phyloP scores from a whole-genome alignment of 768 basidiomycete species.

The Boletus rubropictus region DNA sequence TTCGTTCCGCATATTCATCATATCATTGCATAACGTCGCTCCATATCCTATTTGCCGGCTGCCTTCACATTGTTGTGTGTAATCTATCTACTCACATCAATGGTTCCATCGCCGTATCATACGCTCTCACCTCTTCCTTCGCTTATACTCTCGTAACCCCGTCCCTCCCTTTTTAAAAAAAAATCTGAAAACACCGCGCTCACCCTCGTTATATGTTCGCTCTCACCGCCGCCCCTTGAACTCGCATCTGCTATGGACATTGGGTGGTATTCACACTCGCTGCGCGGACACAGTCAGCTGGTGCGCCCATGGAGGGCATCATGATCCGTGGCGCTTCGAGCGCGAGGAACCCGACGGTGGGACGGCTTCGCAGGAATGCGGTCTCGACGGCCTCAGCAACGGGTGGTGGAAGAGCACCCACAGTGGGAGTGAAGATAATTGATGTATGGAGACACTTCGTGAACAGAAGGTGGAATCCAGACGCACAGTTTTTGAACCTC shows the following conservation, averaged over 20 bases:
- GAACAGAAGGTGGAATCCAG: conserved; percentile 63
- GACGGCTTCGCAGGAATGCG: conserved; percentile 58
- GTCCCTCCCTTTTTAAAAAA: background rate
- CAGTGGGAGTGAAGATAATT: conserved; percentile 37
- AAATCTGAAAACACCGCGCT: conserved; percentile 32
- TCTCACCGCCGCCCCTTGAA: conserved; percentile 23
- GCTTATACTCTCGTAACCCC: conserved; percentile 9
- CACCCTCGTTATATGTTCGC: conserved; percentile 32
- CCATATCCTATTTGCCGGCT: conserved; percentile 10
- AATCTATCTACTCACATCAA: conserved; percentile 12
- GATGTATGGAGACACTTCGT: conserved; percentile 78
- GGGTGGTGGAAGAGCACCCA: conserved; percentile 12
- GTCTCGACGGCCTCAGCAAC: conserved; percentile 29
- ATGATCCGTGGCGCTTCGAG: conserved; percentile 63
- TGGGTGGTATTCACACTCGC: conserved; percentile 34
- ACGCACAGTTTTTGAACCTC: conserved; percentile 69
- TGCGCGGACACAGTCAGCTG: conserved; percentile 33
- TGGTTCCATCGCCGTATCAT: conserved; percentile 15
- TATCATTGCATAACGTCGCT: conserved; percentile 22
- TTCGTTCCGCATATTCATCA: conserved; percentile 25
- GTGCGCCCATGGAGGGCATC: conserved; percentile 44
- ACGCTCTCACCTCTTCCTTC: conserved; percentile 1
- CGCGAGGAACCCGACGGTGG: conserved; percentile 36
- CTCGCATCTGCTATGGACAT: conserved; percentile 18
- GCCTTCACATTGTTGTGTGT: conserved; percentile 15